phyloP scores from a whole-genome alignment of 1,284 basidiomycete genomes.

The Pulveroboletus sp. region DNA sequence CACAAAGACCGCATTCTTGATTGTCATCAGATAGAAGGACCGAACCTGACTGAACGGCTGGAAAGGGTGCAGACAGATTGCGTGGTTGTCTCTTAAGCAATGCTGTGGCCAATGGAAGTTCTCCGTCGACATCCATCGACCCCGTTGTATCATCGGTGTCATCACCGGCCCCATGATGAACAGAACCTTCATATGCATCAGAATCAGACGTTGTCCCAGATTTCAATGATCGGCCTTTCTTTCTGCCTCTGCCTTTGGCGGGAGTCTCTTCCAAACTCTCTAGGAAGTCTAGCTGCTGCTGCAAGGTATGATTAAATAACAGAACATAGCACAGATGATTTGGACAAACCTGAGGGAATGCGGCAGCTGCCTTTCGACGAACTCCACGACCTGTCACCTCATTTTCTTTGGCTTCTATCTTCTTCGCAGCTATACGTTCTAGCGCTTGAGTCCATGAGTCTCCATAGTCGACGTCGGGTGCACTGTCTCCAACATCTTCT shows the following conservation, averaged over 20 bases:
- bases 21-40: constrained; percentile 19
- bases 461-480: constrained; percentile 47
- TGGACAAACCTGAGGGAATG: constrained; percentile 50
- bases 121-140: constrained; percentile 19
- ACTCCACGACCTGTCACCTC: constrained; percentile 70
- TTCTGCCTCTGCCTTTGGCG: constrained; percentile 29
- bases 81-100: constrained; percentile 16
- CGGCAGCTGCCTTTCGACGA: constrained; percentile 65
- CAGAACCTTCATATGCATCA: constrained; percentile 32
- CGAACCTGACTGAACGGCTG: constrained; percentile 14
- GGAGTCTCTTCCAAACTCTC: constrained; percentile 34
- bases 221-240: constrained; percentile 26
- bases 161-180: constrained; percentile 13
- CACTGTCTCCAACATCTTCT: constrained; percentile 62
- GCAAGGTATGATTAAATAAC: constrained; percentile 7
- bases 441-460: constrained; percentile 81
- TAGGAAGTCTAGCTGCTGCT: constrained; percentile 39
- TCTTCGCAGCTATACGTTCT: constrained; percentile 60
- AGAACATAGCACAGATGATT: neutral
- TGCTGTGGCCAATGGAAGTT: neutral
- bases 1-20: constrained; percentile 62
- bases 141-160: constrained; percentile 32
- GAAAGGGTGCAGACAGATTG: constrained; percentile 4
- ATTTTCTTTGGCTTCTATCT: constrained; percentile 44
- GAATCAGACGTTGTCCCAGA: constrained; percentile 34